Evolutionary conservation across 192 early-diverging fungal genomes (phyloP).

Genomic region (Allomyces macrogynus): DNA sequence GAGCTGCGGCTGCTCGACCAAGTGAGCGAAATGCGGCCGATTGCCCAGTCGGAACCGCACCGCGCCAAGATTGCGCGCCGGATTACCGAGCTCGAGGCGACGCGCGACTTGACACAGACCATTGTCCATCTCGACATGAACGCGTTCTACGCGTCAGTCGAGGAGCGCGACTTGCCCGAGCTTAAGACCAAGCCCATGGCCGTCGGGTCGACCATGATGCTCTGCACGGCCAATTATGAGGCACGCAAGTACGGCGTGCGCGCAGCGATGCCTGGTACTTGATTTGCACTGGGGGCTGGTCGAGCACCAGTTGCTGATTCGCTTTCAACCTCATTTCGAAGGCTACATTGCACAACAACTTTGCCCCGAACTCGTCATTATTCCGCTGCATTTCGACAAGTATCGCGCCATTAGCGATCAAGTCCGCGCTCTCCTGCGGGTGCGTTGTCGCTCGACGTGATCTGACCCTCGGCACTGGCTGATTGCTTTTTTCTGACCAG

Average conservation of each 20-base stretch:
- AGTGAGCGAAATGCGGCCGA: background rate
- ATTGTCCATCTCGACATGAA: conserved; percentile 55
- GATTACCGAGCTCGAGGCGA: conserved; percentile 16
- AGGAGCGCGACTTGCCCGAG: conserved; percentile 39
- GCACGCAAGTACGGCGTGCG: conserved; percentile 43
- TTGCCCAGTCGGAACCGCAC: conserved; percentile 9
- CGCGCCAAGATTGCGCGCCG: conserved; percentile 15
- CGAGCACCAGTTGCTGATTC: too few species aligned
- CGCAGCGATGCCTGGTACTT: conserved; percentile 33
- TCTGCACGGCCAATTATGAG: conserved; percentile 45
- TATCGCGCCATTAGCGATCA: conserved; percentile 20
- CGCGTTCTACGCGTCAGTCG: conserved; percentile 50
- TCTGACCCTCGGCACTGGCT: background rate
- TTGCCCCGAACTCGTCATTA: conserved; percentile 33
- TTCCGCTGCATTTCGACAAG: conserved; percentile 25
- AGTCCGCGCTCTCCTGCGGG: conserved; percentile 27
- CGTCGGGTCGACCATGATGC: conserved; percentile 30
- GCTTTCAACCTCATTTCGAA: too few species aligned
- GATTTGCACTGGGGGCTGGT: too few species aligned
- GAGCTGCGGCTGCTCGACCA: background rate
- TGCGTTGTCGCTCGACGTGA: conserved; percentile 28
- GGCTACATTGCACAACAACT: conserved; percentile 31
- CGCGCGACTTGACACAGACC: conserved; percentile 21
- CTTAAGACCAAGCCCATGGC: conserved; percentile 38
- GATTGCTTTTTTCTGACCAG: background rate